Evolutionary conservation across 2,329 filamentous ascomycete genomes (phyloP), one percentile per base, ranked within the genome.

Genomic region (Dryadomyces quercus-mongolicae): DNA sequence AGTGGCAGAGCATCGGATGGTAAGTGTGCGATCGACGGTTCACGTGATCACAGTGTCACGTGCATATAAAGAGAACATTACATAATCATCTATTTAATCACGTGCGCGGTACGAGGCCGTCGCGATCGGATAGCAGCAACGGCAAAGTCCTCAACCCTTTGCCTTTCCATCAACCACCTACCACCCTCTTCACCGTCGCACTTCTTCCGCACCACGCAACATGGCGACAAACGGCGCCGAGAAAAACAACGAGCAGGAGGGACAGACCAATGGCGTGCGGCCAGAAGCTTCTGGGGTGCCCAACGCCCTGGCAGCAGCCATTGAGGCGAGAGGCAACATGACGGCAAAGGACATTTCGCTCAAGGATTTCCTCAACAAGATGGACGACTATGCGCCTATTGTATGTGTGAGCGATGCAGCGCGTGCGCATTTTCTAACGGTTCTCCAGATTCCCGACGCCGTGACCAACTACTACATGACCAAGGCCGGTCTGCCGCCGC

Each of bases 391-490:
- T 70, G 90, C 93, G 57, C 93, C 93, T 12, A 95, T 98, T 64
- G 91, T 96, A 78, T 1, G 40, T 43, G 22, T 43, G 21, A 8
- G 2, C 21, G 34, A 38, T 7, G 34, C 7, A 38, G 34, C 13
- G 15, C 15, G 36, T 8, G 15, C 4, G 5, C 12, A n/a, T n/a
- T n/a, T n/a, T n/a, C 8, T 47, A 5, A 18, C 44, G 8, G 47
- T n/a, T n/a, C n/a, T 21, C 9, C n/a, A 95, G 88, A 97, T 98
- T 62, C 93, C 93, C 48, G 93, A 98, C 66, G 93, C 93, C 20
- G 93, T 98, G 21, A 97, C 91, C 59, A 85, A 95, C 68, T 96
- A 97, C 77, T 98, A 98, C 73, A 87, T 98, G 73, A 95, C 92
- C 42, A 86, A 94, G 62, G 90, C 92, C 60, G 93, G 93, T 53